Base-by-base conservation (phyloP, 2,329 filamentous ascomycete species). In the Fusarium sp. region DNA sequence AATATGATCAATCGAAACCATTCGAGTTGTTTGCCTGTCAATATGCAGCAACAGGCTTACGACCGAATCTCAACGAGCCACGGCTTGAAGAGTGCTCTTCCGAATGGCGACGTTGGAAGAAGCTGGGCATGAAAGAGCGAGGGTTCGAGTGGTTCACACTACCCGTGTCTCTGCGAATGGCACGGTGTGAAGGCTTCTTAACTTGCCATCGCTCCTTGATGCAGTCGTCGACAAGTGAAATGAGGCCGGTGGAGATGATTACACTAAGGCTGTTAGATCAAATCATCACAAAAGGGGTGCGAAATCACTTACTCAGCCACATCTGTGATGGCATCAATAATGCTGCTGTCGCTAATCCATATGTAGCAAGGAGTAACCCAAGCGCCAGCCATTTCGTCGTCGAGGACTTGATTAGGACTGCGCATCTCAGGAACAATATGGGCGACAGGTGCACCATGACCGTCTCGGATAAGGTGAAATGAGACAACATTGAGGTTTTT, bases 341-440 rank as follows among this genome's bases (percentile, higher is more conserved):
- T 85, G 16, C 83, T 84, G 62, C 88, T 81, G 78, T 97, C 93
- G 72, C 88, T 92, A 77, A 98, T 93, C 89, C 93, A 94, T 89
- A 98, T 90, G 73, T 92, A 92, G 77, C 92, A 97, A 7, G 93
- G 94, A 57, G 93, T 92, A 26, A 98, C 86, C 94, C 95, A 98
- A 58, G 92, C 93, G 51, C 94, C 94, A 69, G 92, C 92, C 49
- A 83, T 84, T 71, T 90, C 86, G 75, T 98, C 94, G 67, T 89
- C 90, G 11, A 84, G 81, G 11, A 89, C 83, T 79, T 97, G 91
- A 74, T 85, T 85, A 8, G 88, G 88, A 9, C 91, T 91, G 72
- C 94, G 83, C 31, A 88, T 88, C 74, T 95, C 91, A 9, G 94
- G 93, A 6, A 94, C 89, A 73, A 98, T 94, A 76, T 97, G 92